These are phyloP conservation scores for Auricularia cornea DNA, from an alignment of 768 basidiomycete genomes.

Conservation along the genomic window DNA sequence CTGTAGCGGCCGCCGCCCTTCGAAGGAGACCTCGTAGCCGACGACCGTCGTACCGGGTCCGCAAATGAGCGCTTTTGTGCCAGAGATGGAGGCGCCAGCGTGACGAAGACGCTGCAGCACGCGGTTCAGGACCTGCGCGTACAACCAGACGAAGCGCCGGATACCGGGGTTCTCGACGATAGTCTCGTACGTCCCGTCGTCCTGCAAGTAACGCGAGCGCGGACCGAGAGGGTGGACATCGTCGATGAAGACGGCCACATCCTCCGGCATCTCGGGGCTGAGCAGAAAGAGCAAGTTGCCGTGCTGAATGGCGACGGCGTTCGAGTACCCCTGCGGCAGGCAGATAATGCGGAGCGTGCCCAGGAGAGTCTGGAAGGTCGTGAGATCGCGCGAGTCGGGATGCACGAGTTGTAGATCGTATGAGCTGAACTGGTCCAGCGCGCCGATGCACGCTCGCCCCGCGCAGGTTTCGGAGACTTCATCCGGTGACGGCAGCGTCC, in stretches of 20 bases:
- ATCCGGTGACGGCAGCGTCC: not conserved
- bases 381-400: slow-evolving; percentile 27
- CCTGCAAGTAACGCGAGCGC: slow-evolving; percentile 16
- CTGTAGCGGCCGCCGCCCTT: slow-evolving; percentile 24
- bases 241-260: slow-evolving; percentile 31
- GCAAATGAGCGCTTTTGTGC: slow-evolving; percentile 27
- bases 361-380: slow-evolving; percentile 33
- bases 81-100: slow-evolving; percentile 29
- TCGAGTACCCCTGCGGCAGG: slow-evolving; percentile 36
- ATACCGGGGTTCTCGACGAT: slow-evolving; percentile 31
- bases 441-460: slow-evolving; percentile 15
- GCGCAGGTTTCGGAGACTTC: not conserved
- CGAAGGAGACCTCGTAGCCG: slow-evolving; percentile 30
- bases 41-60: slow-evolving; percentile 22
- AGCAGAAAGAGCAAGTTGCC: slow-evolving; percentile 31
- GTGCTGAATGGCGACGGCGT: slow-evolving; percentile 32
- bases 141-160: slow-evolving; percentile 32
- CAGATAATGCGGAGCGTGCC: slow-evolving; percentile 23
- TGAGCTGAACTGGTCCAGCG: not conserved
- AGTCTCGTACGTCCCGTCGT: slow-evolving; percentile 24
- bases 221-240: slow-evolving; percentile 30
- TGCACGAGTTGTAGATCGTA: slow-evolving; percentile 27
- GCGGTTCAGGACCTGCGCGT: slow-evolving; percentile 27
- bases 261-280: slow-evolving; percentile 31
- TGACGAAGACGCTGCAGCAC: slow-evolving; percentile 32